Base-by-base conservation (phyloP, 1,139 yeast genomes). In the Taphrina confusa region DNA sequence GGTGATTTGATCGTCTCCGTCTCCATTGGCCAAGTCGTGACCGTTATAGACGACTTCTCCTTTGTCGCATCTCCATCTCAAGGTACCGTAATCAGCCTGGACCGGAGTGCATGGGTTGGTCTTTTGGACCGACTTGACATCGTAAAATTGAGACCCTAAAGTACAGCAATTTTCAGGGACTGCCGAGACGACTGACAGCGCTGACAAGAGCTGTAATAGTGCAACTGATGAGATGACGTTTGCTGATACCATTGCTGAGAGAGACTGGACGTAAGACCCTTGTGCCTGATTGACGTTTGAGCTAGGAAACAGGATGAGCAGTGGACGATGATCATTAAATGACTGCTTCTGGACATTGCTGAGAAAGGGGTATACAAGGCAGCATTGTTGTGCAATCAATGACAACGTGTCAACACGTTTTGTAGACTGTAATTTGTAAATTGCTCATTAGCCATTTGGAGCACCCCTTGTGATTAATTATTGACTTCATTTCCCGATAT, bases 141-240 rank as follows among this genome's bases (percentile, higher is more conserved):
- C 25, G 31, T 42, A 42, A 14, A 27, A 23, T 25, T 42, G 31
- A 42, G 47, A 8, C 6, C 20, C 47, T 9, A 42, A 14, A 11
- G 47, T 42, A 31, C 47, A 42, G 47, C 47, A 42, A 14, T 42
- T 42, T 4, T 42, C 47, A 2, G 47, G 47, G 25, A 23, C 11
- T n/a, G 42, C 42, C 42, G 5, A 37, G 25, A 16, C 42, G 25
- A 16, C 25, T 22, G 9, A 18, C 22, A 18, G n/a, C 25, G 20
- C 8, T 25, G 39, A 34, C n/a, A 34, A 34, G 39, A 34, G 39
- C 9, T 34, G n/a, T 9, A 20, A 8, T 16, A 34, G 39, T 9
- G 14, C 39, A 4, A 2, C 16, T 8, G 39, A n/a, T 3, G 39
- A 34, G 3, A 34, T 11, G 8, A n/a, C 16, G 18, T 34, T 37